Evolutionary conservation across 1,284 basidiomycete species (phyloP).

Genomic region (Apiotrichum siamense): DNA sequence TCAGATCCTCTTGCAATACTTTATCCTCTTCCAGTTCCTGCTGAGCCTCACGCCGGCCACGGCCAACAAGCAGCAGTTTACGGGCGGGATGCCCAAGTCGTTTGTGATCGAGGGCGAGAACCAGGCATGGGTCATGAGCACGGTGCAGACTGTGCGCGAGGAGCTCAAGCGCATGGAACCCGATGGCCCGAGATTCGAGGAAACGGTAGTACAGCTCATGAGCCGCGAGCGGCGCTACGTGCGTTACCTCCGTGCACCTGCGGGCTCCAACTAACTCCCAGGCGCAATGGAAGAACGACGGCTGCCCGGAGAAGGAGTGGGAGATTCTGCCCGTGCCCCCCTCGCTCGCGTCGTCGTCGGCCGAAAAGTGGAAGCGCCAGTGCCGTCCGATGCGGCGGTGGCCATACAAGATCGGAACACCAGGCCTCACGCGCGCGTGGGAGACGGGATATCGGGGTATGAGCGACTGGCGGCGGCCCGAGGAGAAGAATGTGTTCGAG

Average conservation of each 20-base stretch:
- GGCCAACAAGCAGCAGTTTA: conserved; percentile 37
- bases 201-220: conserved; percentile 35
- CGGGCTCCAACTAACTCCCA: conserved; percentile 4
- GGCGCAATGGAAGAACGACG: conserved; percentile 45
- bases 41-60: conserved; percentile 36
- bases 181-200: conserved; percentile 34
- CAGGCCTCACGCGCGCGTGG: conserved; percentile 31
- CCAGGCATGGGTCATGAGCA: conserved; percentile 30
- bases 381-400: conserved; percentile 24
- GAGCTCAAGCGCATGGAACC: conserved; percentile 33
- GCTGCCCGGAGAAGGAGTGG: conserved; percentile 37
- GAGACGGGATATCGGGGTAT: conserved; percentile 27
- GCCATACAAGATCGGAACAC: conserved; percentile 35
- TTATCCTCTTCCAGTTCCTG: conserved; percentile 46
- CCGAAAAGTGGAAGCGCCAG: conserved; percentile 17
- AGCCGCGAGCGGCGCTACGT: conserved; percentile 37
- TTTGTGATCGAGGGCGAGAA: conserved; percentile 36
- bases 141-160: conserved; percentile 25
- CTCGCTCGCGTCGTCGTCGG: conserved; percentile 8
- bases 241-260: conserved; percentile 4
- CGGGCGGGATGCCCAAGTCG: conserved; percentile 41
- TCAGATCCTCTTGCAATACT: conserved; percentile 45
- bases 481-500: conserved; percentile 10
- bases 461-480: conserved; percentile 28
- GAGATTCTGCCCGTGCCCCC: conserved; percentile 28